A percentile compares a stretch with the other conserved stretches of the same genome.
Conservation (phyloP, 257 asterid species). For the Solanum gracilifrons region DNA sequence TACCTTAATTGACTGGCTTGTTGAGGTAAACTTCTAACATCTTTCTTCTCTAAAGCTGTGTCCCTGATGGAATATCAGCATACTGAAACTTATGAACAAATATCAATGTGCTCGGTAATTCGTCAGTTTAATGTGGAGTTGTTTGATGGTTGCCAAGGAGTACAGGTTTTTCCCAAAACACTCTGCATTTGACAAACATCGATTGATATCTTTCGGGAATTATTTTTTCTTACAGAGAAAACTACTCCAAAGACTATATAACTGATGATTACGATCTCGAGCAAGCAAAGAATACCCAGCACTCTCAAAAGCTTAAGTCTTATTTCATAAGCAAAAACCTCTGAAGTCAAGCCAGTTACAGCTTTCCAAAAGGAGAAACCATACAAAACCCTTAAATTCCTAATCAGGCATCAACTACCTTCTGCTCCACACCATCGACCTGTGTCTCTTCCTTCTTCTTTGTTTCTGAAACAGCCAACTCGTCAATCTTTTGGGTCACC, state of each 20-base stretch:
- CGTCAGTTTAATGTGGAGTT: not conserved
- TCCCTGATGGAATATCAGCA: too few relatives aligned
- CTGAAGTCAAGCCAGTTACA: not conserved
- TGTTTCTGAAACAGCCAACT: slow-evolving; percentile 26
- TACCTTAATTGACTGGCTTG: too few relatives aligned
- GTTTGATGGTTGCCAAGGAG: not conserved
- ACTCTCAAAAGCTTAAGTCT: not conserved
- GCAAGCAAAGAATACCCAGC: not conserved
- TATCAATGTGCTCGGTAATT: not conserved
- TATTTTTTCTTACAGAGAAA: slow-evolving; percentile 22
- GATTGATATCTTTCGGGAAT: too few relatives aligned
- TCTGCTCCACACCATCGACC: slow-evolving; percentile 7
- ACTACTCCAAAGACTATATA: not conserved
- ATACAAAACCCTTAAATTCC: not conserved
- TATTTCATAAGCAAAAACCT: not conserved
- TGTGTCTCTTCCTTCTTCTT: slow-evolving; percentile 5
- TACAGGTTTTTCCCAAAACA: too few relatives aligned
- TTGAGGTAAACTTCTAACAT: too few relatives aligned
- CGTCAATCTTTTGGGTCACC: slow-evolving; percentile 43
- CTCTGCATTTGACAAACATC: too few relatives aligned
- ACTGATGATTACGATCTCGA: not conserved
- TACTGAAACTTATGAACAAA: not conserved
- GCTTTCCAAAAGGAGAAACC: not conserved
- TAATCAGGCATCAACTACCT: slow-evolving; percentile 15
- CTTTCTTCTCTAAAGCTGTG: too few relatives aligned